phyloP scores from a whole-genome alignment of 2,329 filamentous ascomycete species.

The Diaporthe sp. region DNA sequence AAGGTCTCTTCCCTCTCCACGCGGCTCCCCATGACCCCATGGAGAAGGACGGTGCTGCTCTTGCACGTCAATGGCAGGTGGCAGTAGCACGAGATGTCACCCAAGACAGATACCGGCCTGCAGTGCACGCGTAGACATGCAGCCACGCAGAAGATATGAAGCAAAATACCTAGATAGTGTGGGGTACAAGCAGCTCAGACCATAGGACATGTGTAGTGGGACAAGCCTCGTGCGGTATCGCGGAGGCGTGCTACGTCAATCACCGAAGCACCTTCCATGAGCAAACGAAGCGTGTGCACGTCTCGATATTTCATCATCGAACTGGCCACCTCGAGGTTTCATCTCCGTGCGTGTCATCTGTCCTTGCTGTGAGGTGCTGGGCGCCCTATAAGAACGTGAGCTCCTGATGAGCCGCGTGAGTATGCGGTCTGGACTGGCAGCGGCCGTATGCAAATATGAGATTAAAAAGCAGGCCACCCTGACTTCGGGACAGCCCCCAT shows the following conservation, averaged over 20 bases:
- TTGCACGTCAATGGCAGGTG: slow-evolving; percentile 20
- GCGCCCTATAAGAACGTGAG: slow-evolving; percentile 13
- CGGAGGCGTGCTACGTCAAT: slow-evolving; percentile 23
- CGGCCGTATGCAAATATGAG: background rate
- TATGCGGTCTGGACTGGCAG: background rate
- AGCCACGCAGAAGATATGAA: background rate
- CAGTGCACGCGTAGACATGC: background rate
- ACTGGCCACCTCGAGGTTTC: background rate
- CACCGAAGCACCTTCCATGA: slow-evolving; percentile 16
- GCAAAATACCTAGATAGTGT: background rate
- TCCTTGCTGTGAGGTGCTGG: slow-evolving; percentile 7
- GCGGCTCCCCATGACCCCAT: slow-evolving; percentile 18
- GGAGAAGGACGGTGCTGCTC: slow-evolving; percentile 17
- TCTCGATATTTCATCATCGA: slow-evolving; percentile 5
- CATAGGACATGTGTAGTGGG: background rate
- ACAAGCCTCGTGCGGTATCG: slow-evolving; percentile 15
- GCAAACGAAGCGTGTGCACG: slow-evolving; percentile 6
- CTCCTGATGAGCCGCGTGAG: background rate
- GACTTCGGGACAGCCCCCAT: background rate
- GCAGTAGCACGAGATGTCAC: slow-evolving; percentile 16
- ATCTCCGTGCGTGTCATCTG: background rate
- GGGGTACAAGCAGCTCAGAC: slow-evolving; percentile 4
- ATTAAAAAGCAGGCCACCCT: background rate
- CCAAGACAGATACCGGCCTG: slow-evolving; percentile 9
- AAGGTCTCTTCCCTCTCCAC: slow-evolving; percentile 21